Evolutionary conservation across 2,329 filamentous ascomycete genomes (phyloP).

Genomic region (Scedosporium boydii): DNA sequence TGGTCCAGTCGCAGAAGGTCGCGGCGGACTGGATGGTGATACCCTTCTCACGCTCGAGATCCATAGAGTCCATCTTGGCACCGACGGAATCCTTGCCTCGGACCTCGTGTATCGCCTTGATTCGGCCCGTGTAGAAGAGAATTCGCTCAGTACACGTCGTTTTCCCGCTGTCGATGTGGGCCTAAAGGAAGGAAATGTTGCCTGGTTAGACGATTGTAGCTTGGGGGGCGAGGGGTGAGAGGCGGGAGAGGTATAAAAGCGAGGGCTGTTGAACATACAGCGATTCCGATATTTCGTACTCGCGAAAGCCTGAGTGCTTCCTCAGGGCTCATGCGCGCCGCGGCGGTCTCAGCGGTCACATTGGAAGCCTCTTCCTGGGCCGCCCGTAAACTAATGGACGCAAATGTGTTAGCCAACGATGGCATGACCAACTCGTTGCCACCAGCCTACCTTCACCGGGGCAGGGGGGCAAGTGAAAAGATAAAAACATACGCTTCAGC

Average conservation of each 20-base stretch:
- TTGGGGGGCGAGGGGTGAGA: not conserved
- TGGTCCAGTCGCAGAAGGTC: conserved; percentile 95
- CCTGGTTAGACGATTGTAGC: not conserved
- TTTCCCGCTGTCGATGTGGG: conserved; percentile 97
- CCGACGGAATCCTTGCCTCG: conserved; percentile 89
- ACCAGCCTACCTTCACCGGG: conserved; percentile 10
- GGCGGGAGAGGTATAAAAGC: not conserved
- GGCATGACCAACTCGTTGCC: too few relatives aligned
- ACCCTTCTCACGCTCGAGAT: conserved; percentile 82
- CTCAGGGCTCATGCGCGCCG: conserved; percentile 69
- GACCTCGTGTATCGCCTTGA: conserved; percentile 95
- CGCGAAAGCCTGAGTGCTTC: conserved; percentile 70
- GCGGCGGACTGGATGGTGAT: conserved; percentile 98
- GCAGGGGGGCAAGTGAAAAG: not conserved
- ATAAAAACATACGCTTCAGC: conserved; percentile 28
- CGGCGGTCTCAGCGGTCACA: conserved; percentile 51
- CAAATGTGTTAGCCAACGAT: not conserved
- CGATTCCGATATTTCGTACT: conserved; percentile 96
- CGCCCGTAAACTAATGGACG: conserved; percentile 31
- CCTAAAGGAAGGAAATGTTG: conserved; percentile 36
- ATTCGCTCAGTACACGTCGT: conserved; percentile 95
- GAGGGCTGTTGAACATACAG: conserved; percentile 44
- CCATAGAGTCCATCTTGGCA: conserved; percentile 99
- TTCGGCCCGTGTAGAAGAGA: conserved; percentile 94
- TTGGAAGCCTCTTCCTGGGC: conserved; percentile 42